These are phyloP conservation scores for Sporothrix globosa DNA, from an alignment of 2,329 filamentous ascomycete genomes.

Conservation along the genomic window DNA sequence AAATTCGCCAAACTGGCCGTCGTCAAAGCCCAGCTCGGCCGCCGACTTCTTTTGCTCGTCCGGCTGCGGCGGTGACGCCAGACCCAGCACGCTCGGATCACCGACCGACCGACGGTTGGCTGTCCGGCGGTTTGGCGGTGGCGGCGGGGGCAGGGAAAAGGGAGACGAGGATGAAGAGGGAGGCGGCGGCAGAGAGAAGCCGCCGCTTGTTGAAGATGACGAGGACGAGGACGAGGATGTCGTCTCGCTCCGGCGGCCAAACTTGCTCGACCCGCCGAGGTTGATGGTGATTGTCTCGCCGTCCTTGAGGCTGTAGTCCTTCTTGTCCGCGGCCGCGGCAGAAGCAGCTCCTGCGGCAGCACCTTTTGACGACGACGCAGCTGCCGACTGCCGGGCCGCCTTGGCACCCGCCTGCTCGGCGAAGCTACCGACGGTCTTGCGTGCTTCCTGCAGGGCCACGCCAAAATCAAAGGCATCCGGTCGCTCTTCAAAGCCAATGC, in stretches of 20 bases:
- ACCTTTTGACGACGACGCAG: neutral
- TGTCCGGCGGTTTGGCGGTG: constrained; percentile 57
- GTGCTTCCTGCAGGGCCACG: constrained; percentile 76
- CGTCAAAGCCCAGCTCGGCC: constrained; percentile 74
- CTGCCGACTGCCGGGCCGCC: constrained; percentile 44
- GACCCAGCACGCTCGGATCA: constrained; percentile 31
- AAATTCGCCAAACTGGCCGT: constrained; percentile 88
- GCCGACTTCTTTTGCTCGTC: constrained; percentile 57
- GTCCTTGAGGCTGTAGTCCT: constrained; percentile 84
- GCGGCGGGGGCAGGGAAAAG: constrained; percentile 62
- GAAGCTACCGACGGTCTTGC: constrained; percentile 59
- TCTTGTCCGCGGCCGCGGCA: constrained; percentile 53
- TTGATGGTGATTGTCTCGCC: constrained; percentile 87
- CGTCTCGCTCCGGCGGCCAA: constrained; percentile 52
- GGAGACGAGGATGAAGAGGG: constrained; percentile 51
- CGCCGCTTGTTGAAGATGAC: constrained; percentile 36
- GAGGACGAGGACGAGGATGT: constrained; percentile 39
- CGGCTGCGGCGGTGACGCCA: constrained; percentile 25
- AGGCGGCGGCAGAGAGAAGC: constrained; percentile 77
- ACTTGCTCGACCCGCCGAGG: constrained; percentile 59
- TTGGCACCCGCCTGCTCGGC: constrained; percentile 42
- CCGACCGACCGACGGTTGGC: constrained; percentile 35
- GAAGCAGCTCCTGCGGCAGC: neutral
- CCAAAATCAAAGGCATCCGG: constrained; percentile 85
- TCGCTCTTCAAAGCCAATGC: constrained; percentile 85